Evolutionary conservation across 352 stramenopile species (phyloP), one percentile per base, ranked within the genome.

Genomic region (Globisporangium parvum): DNA sequence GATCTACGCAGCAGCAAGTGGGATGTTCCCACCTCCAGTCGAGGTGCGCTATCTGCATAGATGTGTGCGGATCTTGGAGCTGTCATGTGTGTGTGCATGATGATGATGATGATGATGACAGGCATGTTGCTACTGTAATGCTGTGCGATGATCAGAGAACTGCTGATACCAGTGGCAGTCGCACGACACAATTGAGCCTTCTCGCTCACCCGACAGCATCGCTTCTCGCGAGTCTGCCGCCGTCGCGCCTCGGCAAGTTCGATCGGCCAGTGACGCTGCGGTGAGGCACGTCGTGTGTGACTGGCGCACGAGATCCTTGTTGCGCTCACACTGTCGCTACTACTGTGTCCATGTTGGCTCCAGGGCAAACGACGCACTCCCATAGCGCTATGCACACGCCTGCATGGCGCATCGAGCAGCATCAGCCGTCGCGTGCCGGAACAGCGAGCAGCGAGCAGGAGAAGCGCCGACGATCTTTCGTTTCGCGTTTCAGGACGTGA

Each of bases 1-100:
- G 2, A 51, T 74, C 9, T 74, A 69, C 56, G 66, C 59, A 8
- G 46, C 44, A 3, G 66, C 60, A 21, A 71, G 66, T 39, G 66
- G 66, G 2, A n/a, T 69, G 15, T 20, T 59, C 9, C 47, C 66
- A 18, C 21, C 24, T 1, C 47, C 63, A 9, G 48, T 23, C 17
- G 55, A 53, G 26, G 44, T 49, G 23, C 44, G 44, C 33, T n/a
- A 55, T 65, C n/a, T n/a, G n/a, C n/a, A 42, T 2, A 8, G 5
- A 55, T 21, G 4, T 10, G 24, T 39, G 45, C 31, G 31, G 20
- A 20, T 2, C 45, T 2, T 24, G 11, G 6, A 41, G n/a, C 1
- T 15, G 14, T 11, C 6, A 0, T n/a, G 12, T 24, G 21, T 15
- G 44, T n/a, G n/a, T n/a, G n/a, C n/a, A n/a, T n/a, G n/a, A n/a